Evolutionary conservation across 2,329 filamentous ascomycete genomes (phyloP).

Genomic region (Colletotrichum ledebouriae): DNA sequence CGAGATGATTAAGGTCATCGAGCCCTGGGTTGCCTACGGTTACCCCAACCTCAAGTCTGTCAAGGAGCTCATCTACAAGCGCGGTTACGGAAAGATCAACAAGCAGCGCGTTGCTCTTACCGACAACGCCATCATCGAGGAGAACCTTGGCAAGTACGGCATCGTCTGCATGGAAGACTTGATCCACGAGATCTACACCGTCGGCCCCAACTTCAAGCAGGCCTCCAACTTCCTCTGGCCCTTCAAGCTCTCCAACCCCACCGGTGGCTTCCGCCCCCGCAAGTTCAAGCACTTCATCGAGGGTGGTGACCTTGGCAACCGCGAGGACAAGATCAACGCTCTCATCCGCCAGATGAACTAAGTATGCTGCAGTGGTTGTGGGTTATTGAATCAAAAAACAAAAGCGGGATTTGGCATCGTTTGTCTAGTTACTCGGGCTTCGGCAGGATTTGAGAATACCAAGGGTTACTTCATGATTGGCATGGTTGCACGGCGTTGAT

Average conservation of each 20-base stretch:
- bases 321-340: slow-evolving; percentile 97
- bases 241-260: slow-evolving; percentile 99
- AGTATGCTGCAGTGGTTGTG: slow-evolving; percentile 41
- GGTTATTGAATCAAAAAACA: slow-evolving; percentile 42
- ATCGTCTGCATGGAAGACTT: slow-evolving; percentile 99
- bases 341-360: slow-evolving; percentile 99
- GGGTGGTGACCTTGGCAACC: slow-evolving; percentile 98
- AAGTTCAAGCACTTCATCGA: slow-evolving; percentile 99
- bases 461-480: slow-evolving; percentile 43
- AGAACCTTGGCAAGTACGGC: slow-evolving; percentile 96
- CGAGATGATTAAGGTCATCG: slow-evolving; percentile 98
- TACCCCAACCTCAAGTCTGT: slow-evolving; percentile 99
- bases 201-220: slow-evolving; percentile 99
- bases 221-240: slow-evolving; percentile 99
- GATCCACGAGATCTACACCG: slow-evolving; percentile 99
- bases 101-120: slow-evolving; percentile 97
- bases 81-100: slow-evolving; percentile 98
- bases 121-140: slow-evolving; percentile 98
- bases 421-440: slow-evolving; percentile 48
- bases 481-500: slow-evolving; percentile 54
- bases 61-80: slow-evolving; percentile 99
- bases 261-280: slow-evolving; percentile 92
- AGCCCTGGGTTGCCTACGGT: slow-evolving; percentile 99
- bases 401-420: slow-evolving; percentile 45
- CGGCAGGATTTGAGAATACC: slow-evolving; percentile 44